Base-by-base conservation (phyloP, 768 basidiomycete genomes). In the Boletus tomentosulus region DNA sequence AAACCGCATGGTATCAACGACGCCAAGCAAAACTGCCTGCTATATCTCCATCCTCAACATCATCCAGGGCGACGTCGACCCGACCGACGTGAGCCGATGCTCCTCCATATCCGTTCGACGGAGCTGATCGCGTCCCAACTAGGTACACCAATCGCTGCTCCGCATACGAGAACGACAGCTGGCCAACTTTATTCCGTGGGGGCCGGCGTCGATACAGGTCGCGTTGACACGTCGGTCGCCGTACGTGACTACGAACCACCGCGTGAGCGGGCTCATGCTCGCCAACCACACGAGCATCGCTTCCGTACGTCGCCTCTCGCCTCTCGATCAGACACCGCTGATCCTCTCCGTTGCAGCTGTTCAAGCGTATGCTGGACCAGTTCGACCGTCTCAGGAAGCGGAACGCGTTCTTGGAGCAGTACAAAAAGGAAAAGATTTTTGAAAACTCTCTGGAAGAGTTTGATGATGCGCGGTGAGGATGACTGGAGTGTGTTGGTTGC, bases 201-300 rank as follows among this genome's bases (percentile, higher is more conserved):
- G 97, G 12, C 97, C 97, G 1, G 95, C 95, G 5, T 95, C 93
- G 34, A 96, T 97, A 62, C 97, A 99, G 72, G 96, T 99, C 7
- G 96, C 97, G 6, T 74, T 98, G 55, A 97, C 95, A 2, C 85
- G 91, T 54, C 86, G 83, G 62, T 94, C 92, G 15, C 94, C 93
- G 6, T 96, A 96, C 65, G 75, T 97, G 50, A 78, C 84, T 5
- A 85, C 89, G 37, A 89, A 87, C 63, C 94, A 99, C 70, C 87
- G 95, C 12, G 95, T 98, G 52, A 98, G 95, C 68, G 96, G 96
- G 0, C 78, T 99, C 48, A 98, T 99, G 97, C 81, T 99, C 47
- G 97, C 95, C 10, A 99, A 99, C 63, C 97, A 99, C 69, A 99
- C 97, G n/a, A 94, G 93, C 62, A 93, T 99, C 55, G 92, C 92